Evolutionary conservation across 2,329 filamentous ascomycete genomes (phyloP), one percentile per base, ranked within the genome.

Genomic region (Esteya vermicola): DNA sequence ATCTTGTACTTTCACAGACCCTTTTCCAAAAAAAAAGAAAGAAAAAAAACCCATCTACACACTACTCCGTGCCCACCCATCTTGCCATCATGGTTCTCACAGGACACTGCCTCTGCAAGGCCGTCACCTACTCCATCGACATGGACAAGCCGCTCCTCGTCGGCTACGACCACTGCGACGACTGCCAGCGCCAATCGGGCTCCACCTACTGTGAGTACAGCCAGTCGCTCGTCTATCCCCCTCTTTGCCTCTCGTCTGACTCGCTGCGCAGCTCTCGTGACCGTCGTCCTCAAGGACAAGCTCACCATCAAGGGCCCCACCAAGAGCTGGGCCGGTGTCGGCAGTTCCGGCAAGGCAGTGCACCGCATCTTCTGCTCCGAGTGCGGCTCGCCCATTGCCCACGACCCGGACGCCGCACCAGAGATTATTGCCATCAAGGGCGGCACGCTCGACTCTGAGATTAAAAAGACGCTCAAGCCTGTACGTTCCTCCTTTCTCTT

Each of bases 91-190:
- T 81, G 77, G 63, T 68, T 71, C 66, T 81, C 55, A 67, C 68
- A 40, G 77, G 77, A 58, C 76, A 81, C 68, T 81, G 77, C 57
- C 75, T 81, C 48, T 81, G 77, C 69, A 76, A 76, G 56, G 69
- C 72, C 52, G 72, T 81, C 60, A 81, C 78, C 54, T 86, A 85
- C 68, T 68, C 68, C 54, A 63, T 58, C 38, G 65, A 69, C 55
- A 57, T 68, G 43, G 68, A 71, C 21, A 60, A 57, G 36, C 68
- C 68, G 39, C 52, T 70, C 40, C 33, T 70, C 56, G 72, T 71
- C 38, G 77, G 70, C 47, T 81, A 81, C 56, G 79, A 81, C 54
- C 77, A 81, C 64, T 81, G 77, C 52, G 77, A 81, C 53, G 77
- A 81, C 60, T 81, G 77, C 67, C 77, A 81, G 60, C 75, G 77